phyloP scores from a whole-genome alignment of 1,284 basidiomycete genomes.

The Cutaneotrichosporon sp. region DNA sequence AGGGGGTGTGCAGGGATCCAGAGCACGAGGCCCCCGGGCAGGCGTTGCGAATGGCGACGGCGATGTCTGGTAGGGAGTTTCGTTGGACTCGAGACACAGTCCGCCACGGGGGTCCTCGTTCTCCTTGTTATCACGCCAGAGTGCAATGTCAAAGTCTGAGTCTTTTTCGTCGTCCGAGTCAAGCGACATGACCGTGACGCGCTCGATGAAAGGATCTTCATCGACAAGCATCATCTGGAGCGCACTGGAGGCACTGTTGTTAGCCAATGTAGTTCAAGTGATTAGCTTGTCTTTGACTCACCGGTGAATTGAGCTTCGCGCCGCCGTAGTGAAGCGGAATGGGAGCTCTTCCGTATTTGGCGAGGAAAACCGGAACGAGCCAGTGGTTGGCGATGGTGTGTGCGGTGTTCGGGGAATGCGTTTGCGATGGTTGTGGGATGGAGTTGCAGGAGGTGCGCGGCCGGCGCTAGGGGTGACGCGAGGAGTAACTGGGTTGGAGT shows the following conservation, averaged over 20 bases:
- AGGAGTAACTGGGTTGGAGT: not conserved
- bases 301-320: not conserved
- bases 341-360: not conserved
- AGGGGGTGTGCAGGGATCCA: not conserved
- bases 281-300: too few relatives aligned
- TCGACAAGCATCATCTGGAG: not conserved
- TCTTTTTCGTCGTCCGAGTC: too few relatives aligned
- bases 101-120: too few relatives aligned
- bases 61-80: too few relatives aligned
- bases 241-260: conserved; percentile 1
- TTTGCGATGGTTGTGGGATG: not conserved
- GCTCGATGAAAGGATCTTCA: not conserved
- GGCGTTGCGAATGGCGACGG: too few relatives aligned
- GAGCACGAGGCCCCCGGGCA: too few relatives aligned
- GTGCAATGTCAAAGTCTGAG: too few relatives aligned
- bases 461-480: not conserved
- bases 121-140: too few relatives aligned
- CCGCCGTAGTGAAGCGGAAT: not conserved
- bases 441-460: not conserved
- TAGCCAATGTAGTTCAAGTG: too few relatives aligned
- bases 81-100: too few relatives aligned
- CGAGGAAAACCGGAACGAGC: not conserved
- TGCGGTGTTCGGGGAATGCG: not conserved
- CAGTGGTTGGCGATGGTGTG: not conserved
- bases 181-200: too few relatives aligned